Evolutionary conservation across 345 rosid genomes (phyloP), one percentile per base, ranked within the genome.

Genomic region (Pugionium cornutum): DNA sequence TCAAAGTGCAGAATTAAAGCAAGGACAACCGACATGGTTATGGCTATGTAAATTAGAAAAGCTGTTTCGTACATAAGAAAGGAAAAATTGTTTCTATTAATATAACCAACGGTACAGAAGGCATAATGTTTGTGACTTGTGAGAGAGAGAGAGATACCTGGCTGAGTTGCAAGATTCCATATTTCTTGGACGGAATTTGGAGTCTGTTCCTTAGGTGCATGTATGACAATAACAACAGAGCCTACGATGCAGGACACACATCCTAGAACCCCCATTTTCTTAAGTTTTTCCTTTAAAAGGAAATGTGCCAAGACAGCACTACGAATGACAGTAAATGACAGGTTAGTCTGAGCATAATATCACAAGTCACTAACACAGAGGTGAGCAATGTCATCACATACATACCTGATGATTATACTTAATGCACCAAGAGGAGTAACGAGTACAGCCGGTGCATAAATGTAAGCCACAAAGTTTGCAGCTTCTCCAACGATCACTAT

Each of bases 381-480:
- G 30, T 10, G 41, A 60, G 44, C 2, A 41, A 52, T 5, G 55
- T 44, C 11, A 46, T 46, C 25, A 69, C 42, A 58, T 32, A 34
- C 53, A 62, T 25, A 91, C 98, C 98, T 92, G 51, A 89, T 88
- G 47, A 92, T 92, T 36, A 92, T 92, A 60, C 98, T 92, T 44
- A 89, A 73, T 8, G 98, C 97, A 59, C 98, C 98, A 8, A 92
- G 95, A 6, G 98, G 98, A 35, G 98, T 92, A 37, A 92, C 92
- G 4, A 92, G 89, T 58, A 89, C 87, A 9, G 98, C 92, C 0
- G 98, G 97, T 5, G 97, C 94, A 67, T 89, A 92, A 30, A 94
- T 96, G 63, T 92, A 92, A 1, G 98, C 98, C 33, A 88, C 83
- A 68, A 89, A 92, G 72, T 92, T 92, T 5, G 98, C 97, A 44